Percentiles rank a stretch among this genome's conserved stretches.
Evolutionary conservation across 805 yeast genomes (phyloP).

Genomic region (Metschnikowia arizonensis): DNA sequence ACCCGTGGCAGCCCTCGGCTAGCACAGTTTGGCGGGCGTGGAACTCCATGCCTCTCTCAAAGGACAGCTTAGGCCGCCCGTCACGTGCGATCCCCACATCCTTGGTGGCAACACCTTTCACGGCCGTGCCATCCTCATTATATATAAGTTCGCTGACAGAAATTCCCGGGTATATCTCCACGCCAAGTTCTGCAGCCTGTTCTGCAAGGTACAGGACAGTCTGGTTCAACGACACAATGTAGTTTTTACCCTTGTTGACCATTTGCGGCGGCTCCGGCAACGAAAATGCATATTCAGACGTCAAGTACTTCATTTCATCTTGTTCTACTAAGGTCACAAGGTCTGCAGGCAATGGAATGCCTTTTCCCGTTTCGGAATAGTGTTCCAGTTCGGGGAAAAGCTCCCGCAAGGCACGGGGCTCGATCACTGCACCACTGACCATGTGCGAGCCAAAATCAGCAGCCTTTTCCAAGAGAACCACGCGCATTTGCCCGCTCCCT

Average conservation of each 20-base stretch:
- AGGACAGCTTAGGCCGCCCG: slow-evolving; percentile 76
- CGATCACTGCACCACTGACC: slow-evolving; percentile 90
- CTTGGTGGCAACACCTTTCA: slow-evolving; percentile 89
- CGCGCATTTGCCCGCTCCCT: slow-evolving; percentile 68
- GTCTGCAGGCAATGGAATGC: slow-evolving; percentile 75
- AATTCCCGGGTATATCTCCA: slow-evolving; percentile 88
- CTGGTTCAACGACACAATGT: slow-evolving; percentile 76
- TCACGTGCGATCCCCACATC: slow-evolving; percentile 80
- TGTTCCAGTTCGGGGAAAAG: slow-evolving; percentile 67
- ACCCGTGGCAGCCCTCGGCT: slow-evolving; percentile 99
- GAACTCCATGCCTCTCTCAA: slow-evolving; percentile 96
- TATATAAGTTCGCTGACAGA: slow-evolving; percentile 77
- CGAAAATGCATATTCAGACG: slow-evolving; percentile 57
- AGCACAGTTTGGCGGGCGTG: slow-evolving; percentile 84
- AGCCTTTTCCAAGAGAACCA: slow-evolving; percentile 87
- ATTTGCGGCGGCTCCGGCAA: slow-evolving; percentile 94
- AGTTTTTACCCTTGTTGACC: slow-evolving; percentile 75
- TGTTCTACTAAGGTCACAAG: slow-evolving; percentile 67
- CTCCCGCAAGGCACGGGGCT: slow-evolving; percentile 84
- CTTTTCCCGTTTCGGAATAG: slow-evolving; percentile 46
- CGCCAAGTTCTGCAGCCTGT: slow-evolving; percentile 89
- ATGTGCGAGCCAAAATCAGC: slow-evolving; percentile 91
- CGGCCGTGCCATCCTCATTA: slow-evolving; percentile 46
- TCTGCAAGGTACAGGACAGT: slow-evolving; percentile 81
- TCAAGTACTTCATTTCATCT: slow-evolving; percentile 70